Base-by-base conservation (phyloP, 345 rosid genomes). In the Cardiospermum halicacabum region DNA sequence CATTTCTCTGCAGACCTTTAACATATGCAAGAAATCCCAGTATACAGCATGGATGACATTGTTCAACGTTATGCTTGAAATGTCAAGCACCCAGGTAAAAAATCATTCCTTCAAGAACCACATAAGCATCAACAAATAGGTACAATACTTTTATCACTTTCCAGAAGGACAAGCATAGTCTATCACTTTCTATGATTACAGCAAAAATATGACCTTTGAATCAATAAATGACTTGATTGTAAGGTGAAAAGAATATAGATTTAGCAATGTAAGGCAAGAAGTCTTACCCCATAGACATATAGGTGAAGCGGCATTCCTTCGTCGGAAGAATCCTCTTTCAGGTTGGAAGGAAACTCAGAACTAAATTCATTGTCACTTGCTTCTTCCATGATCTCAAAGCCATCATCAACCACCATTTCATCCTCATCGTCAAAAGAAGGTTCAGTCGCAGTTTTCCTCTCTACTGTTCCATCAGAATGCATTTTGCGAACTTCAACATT, bases 201-300 rank as follows among this genome's bases (percentile, higher is more conserved):
- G 36, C 47, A 62, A 26, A 24, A 12, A 36, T 47, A 2, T 43
- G 12, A 53, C 16, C 25, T 47, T 15, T 50, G 54, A 19, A 50
- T 53, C 28, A 43, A 45, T 5, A 26, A 30, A 27, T 22, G 43
- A 39, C 40, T 37, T 39, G 25, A 67, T 27, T 55, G 26, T 59
- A 48, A 22, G 8, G 15, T 3, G 16, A 15, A 12, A 28, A 48
- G 25, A 60, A 45, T 60, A 5, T 32, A 18, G 7, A n/a, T 24
- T 60, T 32, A 45, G 69, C 60, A 66, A 32, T 16, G 53, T 61
- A 53, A 60, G 11, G 37, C 27, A 15, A 74, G 55, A 10, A 31
- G 19, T 58, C 77, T 70, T 82, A 92, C 98, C 85, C 98, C 96
- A 58, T 89, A 92, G 21, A 78, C 80, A 73, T 67, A 89, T 58